Evolutionary conservation across 805 yeast genomes (phyloP).

Genomic region (Barnettozyma wickerhamii): DNA sequence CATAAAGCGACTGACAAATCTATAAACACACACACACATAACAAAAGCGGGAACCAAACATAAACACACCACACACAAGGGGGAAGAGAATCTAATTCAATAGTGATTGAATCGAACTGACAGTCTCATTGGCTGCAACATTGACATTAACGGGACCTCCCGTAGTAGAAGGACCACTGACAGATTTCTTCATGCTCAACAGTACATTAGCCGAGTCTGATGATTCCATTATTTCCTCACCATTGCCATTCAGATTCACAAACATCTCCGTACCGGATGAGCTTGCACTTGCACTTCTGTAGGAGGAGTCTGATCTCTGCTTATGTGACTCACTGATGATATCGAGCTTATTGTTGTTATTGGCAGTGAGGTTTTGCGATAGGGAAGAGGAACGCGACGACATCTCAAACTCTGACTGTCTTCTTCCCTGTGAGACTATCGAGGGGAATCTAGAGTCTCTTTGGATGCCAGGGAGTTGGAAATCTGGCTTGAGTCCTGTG

Average conservation of each 20-base stretch:
- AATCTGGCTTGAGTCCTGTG: slow-evolving; percentile 13
- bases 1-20: no score
- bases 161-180: not conserved
- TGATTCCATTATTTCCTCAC: no score
- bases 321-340: not conserved
- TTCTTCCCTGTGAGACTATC: no score
- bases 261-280: slow-evolving; percentile 1
- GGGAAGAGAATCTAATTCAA: slow-evolving; percentile 15
- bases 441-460: not conserved
- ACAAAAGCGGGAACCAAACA: not conserved
- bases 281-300: no score
- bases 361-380: no score
- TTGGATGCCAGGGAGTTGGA: slow-evolving; percentile 17
- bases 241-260: no score
- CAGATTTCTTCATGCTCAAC: slow-evolving; percentile 19
- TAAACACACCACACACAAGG: not conserved
- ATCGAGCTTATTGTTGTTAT: no score
- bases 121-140: slow-evolving; percentile 6
- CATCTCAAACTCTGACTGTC: no score
- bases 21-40: not conserved
- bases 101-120: slow-evolving; percentile 22
- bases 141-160: not conserved
- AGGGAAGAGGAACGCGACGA: slow-evolving; percentile 1
- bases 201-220: slow-evolving; percentile 18
- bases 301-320: slow-evolving; percentile 2